These are phyloP conservation scores for Backusella tuberculispora DNA, from an alignment of 192 early-diverging fungal species.

Conservation along the genomic window DNA sequence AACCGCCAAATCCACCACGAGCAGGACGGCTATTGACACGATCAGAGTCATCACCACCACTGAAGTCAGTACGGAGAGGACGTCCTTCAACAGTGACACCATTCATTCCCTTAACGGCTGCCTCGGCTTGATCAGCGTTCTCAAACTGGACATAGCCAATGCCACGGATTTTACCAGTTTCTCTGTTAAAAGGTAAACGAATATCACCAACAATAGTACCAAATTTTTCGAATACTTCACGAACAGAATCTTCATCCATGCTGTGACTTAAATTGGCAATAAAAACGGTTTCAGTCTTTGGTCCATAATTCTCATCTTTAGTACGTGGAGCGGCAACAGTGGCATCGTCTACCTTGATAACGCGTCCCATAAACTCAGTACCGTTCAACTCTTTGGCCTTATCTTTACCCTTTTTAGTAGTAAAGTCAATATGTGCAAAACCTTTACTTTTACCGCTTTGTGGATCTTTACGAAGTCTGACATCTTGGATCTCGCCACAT, in stretches of 20 bases:
- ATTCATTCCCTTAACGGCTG: slow-evolving; percentile 79
- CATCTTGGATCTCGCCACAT: slow-evolving; percentile 71
- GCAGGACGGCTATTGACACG: slow-evolving; percentile 51
- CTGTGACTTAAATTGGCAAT: slow-evolving; percentile 78
- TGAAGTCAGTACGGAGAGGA: slow-evolving; percentile 87
- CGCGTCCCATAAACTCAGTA: slow-evolving; percentile 82
- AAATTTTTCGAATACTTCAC: slow-evolving; percentile 56
- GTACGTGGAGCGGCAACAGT: slow-evolving; percentile 44
- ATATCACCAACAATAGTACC: slow-evolving; percentile 65
- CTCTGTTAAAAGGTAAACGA: slow-evolving; percentile 77
- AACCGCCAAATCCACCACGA: slow-evolving; percentile 54
- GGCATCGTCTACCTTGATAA: slow-evolving; percentile 80
- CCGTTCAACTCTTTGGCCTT: slow-evolving; percentile 70
- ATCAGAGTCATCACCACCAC: slow-evolving; percentile 49
- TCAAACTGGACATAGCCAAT: slow-evolving; percentile 94
- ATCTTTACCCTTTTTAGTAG: slow-evolving; percentile 60
- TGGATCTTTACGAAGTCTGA: slow-evolving; percentile 63
- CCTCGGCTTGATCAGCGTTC: slow-evolving; percentile 65
- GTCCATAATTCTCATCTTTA: slow-evolving; percentile 32
- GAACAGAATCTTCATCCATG: slow-evolving; percentile 59
- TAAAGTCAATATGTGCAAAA: slow-evolving; percentile 93
- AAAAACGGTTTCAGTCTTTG: slow-evolving; percentile 75
- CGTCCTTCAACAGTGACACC: slow-evolving; percentile 80
- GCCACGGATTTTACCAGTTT: slow-evolving; percentile 76
- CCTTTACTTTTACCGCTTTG: slow-evolving; percentile 77